A percentile compares a stretch with the other conserved stretches of the same genome.
phyloP scores from a whole-genome alignment of 2,329 filamentous ascomycete species.

The Botryotinia calthae region DNA sequence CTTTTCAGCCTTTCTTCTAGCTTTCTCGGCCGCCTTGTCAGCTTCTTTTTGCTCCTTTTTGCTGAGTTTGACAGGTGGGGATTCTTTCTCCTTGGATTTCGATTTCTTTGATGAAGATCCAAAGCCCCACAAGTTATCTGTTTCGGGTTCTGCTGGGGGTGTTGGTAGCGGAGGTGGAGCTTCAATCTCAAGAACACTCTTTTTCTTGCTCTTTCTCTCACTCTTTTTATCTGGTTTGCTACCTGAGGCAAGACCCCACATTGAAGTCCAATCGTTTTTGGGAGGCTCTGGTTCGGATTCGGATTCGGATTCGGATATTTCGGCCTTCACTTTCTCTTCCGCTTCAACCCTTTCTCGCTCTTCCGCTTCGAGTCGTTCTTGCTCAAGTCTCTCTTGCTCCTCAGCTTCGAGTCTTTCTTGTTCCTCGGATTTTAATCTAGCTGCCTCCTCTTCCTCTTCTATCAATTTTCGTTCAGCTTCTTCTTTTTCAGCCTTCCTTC shows the following conservation, averaged over 20 bases:
- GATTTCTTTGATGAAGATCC: constrained; percentile 39
- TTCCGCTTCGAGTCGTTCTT: not conserved
- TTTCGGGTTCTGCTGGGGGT: constrained; percentile 46
- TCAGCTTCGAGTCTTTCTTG: constrained; percentile 31
- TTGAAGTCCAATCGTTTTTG: constrained; percentile 19
- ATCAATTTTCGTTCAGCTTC: constrained; percentile 43
- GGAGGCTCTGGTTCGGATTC: constrained; percentile 23
- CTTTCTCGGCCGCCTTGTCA: constrained; percentile 48
- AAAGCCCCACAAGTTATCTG: constrained; percentile 40
- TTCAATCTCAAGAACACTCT: constrained; percentile 38
- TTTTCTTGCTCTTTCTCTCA: constrained; percentile 43
- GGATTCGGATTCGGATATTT: constrained; percentile 1
- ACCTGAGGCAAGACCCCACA: constrained; percentile 40
- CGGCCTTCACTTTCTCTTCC: constrained; percentile 31
- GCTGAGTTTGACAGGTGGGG: constrained; percentile 42
- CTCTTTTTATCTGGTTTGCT: constrained; percentile 42
- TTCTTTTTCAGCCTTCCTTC: constrained; percentile 48
- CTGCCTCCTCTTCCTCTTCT: constrained; percentile 47
- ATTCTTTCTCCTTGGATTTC: constrained; percentile 46
- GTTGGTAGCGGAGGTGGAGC: constrained; percentile 50
- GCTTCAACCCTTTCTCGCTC: constrained; percentile 22
- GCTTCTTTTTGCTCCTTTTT: constrained; percentile 53
- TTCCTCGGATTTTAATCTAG: constrained; percentile 38
- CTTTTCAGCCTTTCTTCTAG: constrained; percentile 50
- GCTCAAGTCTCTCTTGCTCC: not conserved